Conservation (phyloP, 805 yeast species). For the Spathaspora arborariae region DNA sequence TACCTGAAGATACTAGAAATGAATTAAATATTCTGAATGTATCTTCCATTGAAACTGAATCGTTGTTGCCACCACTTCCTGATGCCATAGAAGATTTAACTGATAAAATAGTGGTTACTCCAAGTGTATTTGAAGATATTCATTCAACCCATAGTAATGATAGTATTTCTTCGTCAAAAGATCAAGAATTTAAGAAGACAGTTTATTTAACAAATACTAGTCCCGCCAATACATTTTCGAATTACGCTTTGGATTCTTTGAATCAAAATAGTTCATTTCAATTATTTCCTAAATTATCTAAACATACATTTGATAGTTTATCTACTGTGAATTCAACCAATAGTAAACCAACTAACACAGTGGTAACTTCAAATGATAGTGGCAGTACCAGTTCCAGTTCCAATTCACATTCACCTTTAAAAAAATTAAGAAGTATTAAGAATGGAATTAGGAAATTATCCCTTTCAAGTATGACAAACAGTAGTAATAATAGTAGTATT, state of each 20-base stretch:
- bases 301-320: neutral
- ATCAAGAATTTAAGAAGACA: neutral
- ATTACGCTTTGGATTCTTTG: slow-evolving; percentile 14
- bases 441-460: slow-evolving; percentile 37
- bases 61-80: slow-evolving; percentile 28
- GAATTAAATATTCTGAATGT: neutral
- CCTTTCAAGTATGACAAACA: slow-evolving; percentile 10
- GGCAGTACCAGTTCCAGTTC: neutral
- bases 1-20: too few relatives aligned
- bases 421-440: slow-evolving; percentile 33
- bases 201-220: slow-evolving; percentile 1
- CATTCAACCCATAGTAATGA: slow-evolving; percentile 1
- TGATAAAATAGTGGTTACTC: neutral
- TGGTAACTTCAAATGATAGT: neutral
- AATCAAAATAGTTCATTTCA: slow-evolving; percentile 7
- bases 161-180: neutral
- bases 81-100: slow-evolving; percentile 13
- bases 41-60: slow-evolving; percentile 10
- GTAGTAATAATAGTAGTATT: slow-evolving; percentile 8
- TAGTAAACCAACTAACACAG: neutral
- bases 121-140: slow-evolving; percentile 4
- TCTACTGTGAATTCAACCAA: neutral
- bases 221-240: slow-evolving; percentile 6
- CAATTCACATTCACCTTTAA: slow-evolving; percentile 20
- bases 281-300: slow-evolving; percentile 10